These are phyloP conservation scores for Aegilops umbellulata DNA, from an alignment of 176 grass and related monocot species.

Conservation along the genomic window DNA sequence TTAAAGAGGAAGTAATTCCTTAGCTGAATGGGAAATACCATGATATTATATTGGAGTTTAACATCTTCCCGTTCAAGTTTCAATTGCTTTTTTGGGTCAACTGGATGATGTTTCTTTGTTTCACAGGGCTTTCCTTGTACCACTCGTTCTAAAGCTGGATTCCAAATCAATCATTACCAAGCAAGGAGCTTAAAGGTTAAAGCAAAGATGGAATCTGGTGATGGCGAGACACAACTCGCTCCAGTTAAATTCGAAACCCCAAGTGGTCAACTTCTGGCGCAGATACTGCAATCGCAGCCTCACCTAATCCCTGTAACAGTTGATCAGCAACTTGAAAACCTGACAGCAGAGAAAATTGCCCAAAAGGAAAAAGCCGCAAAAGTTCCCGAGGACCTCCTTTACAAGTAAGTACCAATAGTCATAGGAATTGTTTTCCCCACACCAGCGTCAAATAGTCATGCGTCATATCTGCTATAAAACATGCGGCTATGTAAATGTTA, in stretches of 20 bases:
- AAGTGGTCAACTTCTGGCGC: slow-evolving; percentile 75
- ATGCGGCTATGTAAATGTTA: background rate
- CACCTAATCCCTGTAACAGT: slow-evolving; percentile 77
- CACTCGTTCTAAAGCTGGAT: slow-evolving; percentile 38
- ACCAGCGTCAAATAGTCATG: background rate
- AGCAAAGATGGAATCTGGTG: slow-evolving; percentile 55
- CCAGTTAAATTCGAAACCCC: slow-evolving; percentile 88
- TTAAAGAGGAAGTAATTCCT: background rate
- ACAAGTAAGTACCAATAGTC: slow-evolving; percentile 48
- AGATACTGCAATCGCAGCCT: slow-evolving; percentile 83
- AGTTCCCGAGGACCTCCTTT: slow-evolving; percentile 69
- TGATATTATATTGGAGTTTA: background rate
- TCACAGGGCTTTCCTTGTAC: slow-evolving; percentile 43
- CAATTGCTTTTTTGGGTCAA: background rate
- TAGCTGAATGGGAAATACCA: background rate
- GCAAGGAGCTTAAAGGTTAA: slow-evolving; percentile 46
- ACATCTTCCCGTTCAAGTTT: background rate
- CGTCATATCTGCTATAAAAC: background rate
- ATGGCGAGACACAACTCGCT: slow-evolving; percentile 49
- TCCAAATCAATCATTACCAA: slow-evolving; percentile 28
- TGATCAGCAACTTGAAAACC: slow-evolving; percentile 87
- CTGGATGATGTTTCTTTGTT: slow-evolving; percentile 21
- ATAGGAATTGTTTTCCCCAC: background rate
- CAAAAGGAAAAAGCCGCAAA: slow-evolving; percentile 63
- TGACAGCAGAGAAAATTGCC: slow-evolving; percentile 61